Percentiles rank a stretch among this genome's conserved stretches.
These are phyloP conservation scores for Wickerhamomyces bisporus DNA, from an alignment of 805 yeast genomes.

Conservation along the genomic window DNA sequence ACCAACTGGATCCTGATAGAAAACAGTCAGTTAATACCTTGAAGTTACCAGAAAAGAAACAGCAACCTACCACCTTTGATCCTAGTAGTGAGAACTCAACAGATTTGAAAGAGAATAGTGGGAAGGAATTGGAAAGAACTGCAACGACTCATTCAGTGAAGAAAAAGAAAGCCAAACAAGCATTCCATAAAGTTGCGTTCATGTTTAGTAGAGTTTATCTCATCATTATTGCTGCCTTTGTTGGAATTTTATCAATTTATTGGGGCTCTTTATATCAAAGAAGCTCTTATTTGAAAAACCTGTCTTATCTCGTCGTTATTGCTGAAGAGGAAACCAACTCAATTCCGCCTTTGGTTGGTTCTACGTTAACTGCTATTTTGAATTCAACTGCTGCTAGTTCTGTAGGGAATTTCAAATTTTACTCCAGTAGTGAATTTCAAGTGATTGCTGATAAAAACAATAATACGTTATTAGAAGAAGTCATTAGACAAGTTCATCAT, in stretches of 20 bases:
- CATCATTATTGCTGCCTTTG: slow-evolving; percentile 19
- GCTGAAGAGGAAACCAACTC: slow-evolving; percentile 17
- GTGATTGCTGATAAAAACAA: slow-evolving; percentile 14
- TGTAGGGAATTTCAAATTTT: slow-evolving; percentile 26
- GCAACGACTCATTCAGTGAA: slow-evolving; percentile 8
- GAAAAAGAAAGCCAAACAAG: slow-evolving; percentile 8
- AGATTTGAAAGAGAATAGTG: not conserved
- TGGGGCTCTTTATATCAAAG: slow-evolving; percentile 28
- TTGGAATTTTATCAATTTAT: slow-evolving; percentile 24
- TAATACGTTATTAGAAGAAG: slow-evolving; percentile 28
- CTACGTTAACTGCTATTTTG: slow-evolving; percentile 4
- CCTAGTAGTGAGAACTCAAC: not conserved
- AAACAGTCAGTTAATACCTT: not conserved
- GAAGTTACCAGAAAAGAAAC: not conserved
- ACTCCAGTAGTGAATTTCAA: slow-evolving; percentile 19
- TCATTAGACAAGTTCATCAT: slow-evolving; percentile 39
- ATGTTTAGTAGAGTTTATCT: slow-evolving; percentile 16
- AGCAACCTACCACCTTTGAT: not conserved
- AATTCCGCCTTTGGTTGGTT: slow-evolving; percentile 16
- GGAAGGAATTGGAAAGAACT: not conserved
- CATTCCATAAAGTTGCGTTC: slow-evolving; percentile 8
- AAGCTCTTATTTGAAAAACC: slow-evolving; percentile 14
- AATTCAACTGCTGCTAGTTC: slow-evolving; percentile 4
- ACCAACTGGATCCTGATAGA: not conserved
- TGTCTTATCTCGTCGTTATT: slow-evolving; percentile 22